Evolutionary conservation across 306 rosid genomes (phyloP).

Genomic region (Vicia faba): DNA sequence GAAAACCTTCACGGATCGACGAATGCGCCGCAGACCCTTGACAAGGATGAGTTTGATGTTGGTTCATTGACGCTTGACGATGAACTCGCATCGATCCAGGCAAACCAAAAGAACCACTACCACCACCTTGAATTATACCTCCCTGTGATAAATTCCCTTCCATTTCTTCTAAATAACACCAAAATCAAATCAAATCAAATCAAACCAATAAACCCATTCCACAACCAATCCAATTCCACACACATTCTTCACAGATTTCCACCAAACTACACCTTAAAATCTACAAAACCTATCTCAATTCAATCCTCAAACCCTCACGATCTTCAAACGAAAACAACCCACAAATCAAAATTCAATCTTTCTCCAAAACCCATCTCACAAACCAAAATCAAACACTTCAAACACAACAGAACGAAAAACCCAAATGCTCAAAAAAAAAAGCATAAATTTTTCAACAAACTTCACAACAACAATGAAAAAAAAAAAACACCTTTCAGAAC

Average conservation of each 20-base stretch:
- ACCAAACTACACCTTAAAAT: slow-evolving; percentile 32
- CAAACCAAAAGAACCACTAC: slow-evolving; percentile 57
- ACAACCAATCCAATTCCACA: slow-evolving; percentile 34
- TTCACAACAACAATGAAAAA: neutral
- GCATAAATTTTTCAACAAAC: slow-evolving; percentile 10
- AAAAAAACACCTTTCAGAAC: slow-evolving; percentile 16
- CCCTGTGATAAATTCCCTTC: slow-evolving; percentile 82
- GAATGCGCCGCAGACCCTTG: slow-evolving; percentile 58
- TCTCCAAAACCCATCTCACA: slow-evolving; percentile 32
- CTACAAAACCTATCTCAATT: slow-evolving; percentile 23
- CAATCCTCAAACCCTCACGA: slow-evolving; percentile 31
- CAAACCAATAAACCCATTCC: slow-evolving; percentile 37
- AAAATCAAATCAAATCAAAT: slow-evolving; percentile 31
- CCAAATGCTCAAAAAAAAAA: slow-evolving; percentile 20
- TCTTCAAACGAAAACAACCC: slow-evolving; percentile 24
- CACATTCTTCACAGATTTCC: neutral
- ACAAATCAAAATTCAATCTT: slow-evolving; percentile 28
- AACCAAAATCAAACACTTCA: slow-evolving; percentile 19
- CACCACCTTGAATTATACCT: slow-evolving; percentile 62
- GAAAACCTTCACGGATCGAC: slow-evolving; percentile 64
- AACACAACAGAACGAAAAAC: slow-evolving; percentile 25
- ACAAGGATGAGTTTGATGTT: slow-evolving; percentile 54
- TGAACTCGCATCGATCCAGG: slow-evolving; percentile 62
- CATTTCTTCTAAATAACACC: slow-evolving; percentile 55
- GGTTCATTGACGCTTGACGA: slow-evolving; percentile 51